Evolutionary conservation across 2,329 filamentous ascomycete genomes (phyloP).

Genomic region (Didymosphaeria variabile): DNA sequence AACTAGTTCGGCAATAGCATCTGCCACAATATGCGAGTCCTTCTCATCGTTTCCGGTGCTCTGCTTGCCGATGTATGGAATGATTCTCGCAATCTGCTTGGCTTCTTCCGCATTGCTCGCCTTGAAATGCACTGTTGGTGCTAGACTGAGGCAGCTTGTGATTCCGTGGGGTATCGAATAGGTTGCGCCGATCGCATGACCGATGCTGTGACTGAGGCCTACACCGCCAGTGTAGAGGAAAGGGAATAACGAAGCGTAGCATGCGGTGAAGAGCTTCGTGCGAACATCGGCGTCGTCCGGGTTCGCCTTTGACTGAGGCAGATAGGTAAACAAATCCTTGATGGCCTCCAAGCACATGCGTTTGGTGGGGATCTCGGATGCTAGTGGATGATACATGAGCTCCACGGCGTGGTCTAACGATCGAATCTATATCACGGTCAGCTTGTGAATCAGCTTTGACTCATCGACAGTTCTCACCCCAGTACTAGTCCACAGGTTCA

Average conservation of each 20-base stretch:
- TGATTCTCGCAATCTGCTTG: conserved; percentile 57
- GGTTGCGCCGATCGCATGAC: conserved; percentile 64
- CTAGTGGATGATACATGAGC: conserved; percentile 62
- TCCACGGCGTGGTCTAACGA: conserved; percentile 66
- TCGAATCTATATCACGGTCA: conserved; percentile 49
- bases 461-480: conserved; percentile 42
- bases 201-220: conserved; percentile 59
- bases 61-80: conserved; percentile 56
- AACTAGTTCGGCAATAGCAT: conserved; percentile 58
- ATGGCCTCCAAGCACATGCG: conserved; percentile 59
- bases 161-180: conserved; percentile 66
- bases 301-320: conserved; percentile 60
- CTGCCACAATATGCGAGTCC: conserved; percentile 56
- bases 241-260: conserved; percentile 59
- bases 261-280: conserved; percentile 62
- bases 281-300: conserved; percentile 59
- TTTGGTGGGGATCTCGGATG: conserved; percentile 60
- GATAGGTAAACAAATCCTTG: conserved; percentile 60
- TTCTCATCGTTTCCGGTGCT: conserved; percentile 54
- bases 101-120: conserved; percentile 57
- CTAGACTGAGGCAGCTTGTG: conserved; percentile 63
- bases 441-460: not conserved
- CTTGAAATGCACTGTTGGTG: conserved; percentile 63
- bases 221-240: conserved; percentile 61
- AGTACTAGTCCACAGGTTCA: conserved; percentile 61